phyloP scores from a whole-genome alignment of 2,329 filamentous ascomycete genomes.

The Colletotrichum simmondsii region DNA sequence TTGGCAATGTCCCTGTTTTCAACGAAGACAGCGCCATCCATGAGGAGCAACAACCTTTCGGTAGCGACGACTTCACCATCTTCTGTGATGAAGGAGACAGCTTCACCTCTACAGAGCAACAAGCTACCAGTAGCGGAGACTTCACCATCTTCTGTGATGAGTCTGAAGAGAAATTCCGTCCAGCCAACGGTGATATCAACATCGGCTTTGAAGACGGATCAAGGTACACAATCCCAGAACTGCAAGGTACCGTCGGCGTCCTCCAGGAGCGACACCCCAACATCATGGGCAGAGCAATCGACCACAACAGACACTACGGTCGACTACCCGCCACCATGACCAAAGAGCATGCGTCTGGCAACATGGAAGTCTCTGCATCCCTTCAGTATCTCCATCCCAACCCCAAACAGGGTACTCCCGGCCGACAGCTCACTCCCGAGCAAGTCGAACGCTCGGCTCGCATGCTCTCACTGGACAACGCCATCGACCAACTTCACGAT shows the following conservation, averaged over 20 bases:
- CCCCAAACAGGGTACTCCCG: not conserved
- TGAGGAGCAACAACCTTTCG: not conserved
- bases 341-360: not conserved
- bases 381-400: not conserved
- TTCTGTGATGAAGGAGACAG: not conserved
- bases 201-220: not conserved
- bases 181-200: not conserved
- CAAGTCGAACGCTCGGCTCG: not conserved
- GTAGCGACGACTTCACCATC: not conserved
- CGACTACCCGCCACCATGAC: not conserved
- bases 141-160: too few species aligned
- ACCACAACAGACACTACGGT: not conserved
- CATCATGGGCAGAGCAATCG: not conserved
- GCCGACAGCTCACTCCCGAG: not conserved
- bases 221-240: not conserved
- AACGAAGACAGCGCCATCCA: not conserved
- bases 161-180: not conserved
- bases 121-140: not conserved
- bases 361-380: too few species aligned
- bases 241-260: not conserved
- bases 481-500: not conserved
- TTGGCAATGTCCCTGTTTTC: not conserved
- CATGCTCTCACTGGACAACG: not conserved
- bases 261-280: not conserved
- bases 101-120: not conserved